phyloP scores from a whole-genome alignment of 768 basidiomycete species.

The Hygrocybe coccinea region DNA sequence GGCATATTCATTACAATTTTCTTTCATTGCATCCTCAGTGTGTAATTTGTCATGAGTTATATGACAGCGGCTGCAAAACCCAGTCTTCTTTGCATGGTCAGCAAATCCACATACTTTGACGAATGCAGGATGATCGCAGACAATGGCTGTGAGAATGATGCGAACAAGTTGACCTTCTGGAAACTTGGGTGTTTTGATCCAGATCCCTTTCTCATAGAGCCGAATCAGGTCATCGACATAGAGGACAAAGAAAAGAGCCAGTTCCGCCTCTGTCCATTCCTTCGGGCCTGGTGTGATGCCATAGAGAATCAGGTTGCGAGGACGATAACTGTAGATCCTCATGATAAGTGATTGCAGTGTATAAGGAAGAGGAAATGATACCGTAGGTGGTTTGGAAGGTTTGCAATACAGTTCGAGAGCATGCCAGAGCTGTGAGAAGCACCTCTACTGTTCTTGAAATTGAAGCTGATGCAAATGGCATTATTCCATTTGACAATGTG shows the following conservation, averaged over 20 bases:
- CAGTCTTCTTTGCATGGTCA: conserved; percentile 21
- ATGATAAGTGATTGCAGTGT: not conserved
- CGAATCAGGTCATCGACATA: conserved; percentile 19
- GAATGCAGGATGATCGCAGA: conserved; percentile 32
- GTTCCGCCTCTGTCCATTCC: conserved; percentile 19
- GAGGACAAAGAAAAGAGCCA: conserved; percentile 13
- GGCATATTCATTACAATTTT: not conserved
- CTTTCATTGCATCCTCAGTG: conserved; percentile 14
- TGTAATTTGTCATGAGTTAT: conserved; percentile 19
- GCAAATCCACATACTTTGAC: conserved; percentile 28
- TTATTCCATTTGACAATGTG: too few species aligned
- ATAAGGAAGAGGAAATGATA: not conserved
- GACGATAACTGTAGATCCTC: conserved; percentile 15
- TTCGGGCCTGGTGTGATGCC: conserved; percentile 25
- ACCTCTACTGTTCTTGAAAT: too few species aligned
- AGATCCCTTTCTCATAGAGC: conserved; percentile 20
- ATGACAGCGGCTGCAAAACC: conserved; percentile 27
- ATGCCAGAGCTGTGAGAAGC: not conserved
- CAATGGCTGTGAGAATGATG: conserved; percentile 22
- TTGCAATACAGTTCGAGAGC: conserved; percentile 4
- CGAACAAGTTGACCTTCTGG: conserved; percentile 22
- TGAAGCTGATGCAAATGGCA: too few species aligned
- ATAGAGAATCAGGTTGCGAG: conserved; percentile 18
- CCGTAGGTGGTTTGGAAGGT: conserved; percentile 20
- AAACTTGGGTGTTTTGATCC: conserved; percentile 13